Base-by-base conservation (phyloP, 495 filamentous ascomycete genomes). In the Penicillium bialowiezense region DNA sequence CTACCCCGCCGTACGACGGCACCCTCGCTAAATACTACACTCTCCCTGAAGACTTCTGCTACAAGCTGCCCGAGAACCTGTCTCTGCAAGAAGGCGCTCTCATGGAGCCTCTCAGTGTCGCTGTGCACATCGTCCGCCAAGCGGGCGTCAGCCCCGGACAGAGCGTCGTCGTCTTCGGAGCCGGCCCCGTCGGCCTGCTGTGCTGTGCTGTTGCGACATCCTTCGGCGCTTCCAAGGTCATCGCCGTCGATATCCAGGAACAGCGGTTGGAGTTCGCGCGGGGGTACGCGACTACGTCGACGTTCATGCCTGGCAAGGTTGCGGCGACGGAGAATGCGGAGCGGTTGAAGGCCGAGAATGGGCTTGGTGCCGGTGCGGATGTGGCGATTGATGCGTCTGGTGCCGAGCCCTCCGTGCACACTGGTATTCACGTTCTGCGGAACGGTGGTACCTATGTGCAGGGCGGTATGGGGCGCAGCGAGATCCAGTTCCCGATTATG, bases 361-460 rank as follows among this genome's bases (percentile, higher is more conserved):
- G 59, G 1, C 58, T 81, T 1, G 68, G 67, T 0, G 49, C 70
- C 15, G 81, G 79, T 8, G 74, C 76, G 3, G 79, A 85, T 62
- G 73, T 76, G 7, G 78, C 75, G 1, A 73, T 84, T 39, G 81
- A 83, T 48, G 79, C 78, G 20, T 80, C 78, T 1, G 81, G 79
- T 0, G 79, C 72, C 1, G 79, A 79, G 48, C 54, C 72, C 10
- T 78, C 72, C 7, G 74, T 83, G 14, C 70, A 78, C 52, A 74
- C 74, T 0, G 79, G 77, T 6, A 73, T 81, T 21, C 69, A 79
- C 45, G 72, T 74, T 23, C 60, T 78, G 8, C 73, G 71, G 29
- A 69, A 65, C 44, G 79, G 79, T 7, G 80, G 81, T 10, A 81
- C 72, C 5, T 83, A 78, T 51, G 80, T 85, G 3, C 80, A 86